A percentile compares a stretch with the other conserved stretches of the same genome.
Evolutionary conservation across 1,284 basidiomycete species (phyloP).

Genomic region (Polyporus tsugae): DNA sequence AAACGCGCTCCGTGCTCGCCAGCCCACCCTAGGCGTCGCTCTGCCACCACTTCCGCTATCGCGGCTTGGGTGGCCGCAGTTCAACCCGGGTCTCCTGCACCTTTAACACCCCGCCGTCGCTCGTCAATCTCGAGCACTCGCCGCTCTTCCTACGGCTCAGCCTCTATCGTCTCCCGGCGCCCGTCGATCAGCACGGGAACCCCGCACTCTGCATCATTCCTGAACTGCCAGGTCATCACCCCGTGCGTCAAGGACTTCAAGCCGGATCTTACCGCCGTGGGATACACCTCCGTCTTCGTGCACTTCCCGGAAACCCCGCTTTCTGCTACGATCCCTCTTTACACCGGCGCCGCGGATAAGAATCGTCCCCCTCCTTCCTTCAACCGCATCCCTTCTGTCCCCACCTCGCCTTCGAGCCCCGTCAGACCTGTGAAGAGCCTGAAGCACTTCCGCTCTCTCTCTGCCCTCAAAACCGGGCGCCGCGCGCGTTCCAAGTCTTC

Average conservation of each 20-base stretch:
- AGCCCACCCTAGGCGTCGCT: slow-evolving; percentile 38
- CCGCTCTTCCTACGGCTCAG: slow-evolving; percentile 40
- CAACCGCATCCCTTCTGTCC: slow-evolving; percentile 19
- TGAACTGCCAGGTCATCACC: slow-evolving; percentile 45
- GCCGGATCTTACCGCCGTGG: slow-evolving; percentile 62
- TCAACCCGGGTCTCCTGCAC: slow-evolving; percentile 72
- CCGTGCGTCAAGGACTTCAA: slow-evolving; percentile 52
- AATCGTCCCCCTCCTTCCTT: slow-evolving; percentile 24
- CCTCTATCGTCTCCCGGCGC: slow-evolving; percentile 42
- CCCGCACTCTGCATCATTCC: slow-evolving; percentile 48
- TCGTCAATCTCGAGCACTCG: slow-evolving; percentile 44
- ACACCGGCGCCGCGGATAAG: slow-evolving; percentile 22
- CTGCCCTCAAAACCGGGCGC: slow-evolving; percentile 35
- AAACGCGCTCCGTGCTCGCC: slow-evolving; percentile 45
- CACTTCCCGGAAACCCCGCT: slow-evolving; percentile 54
- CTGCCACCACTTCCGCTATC: slow-evolving; percentile 48
- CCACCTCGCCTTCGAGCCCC: slow-evolving; percentile 26
- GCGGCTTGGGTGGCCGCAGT: slow-evolving; percentile 66
- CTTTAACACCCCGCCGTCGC: slow-evolving; percentile 42
- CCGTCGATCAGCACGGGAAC: slow-evolving; percentile 43
- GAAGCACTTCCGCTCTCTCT: slow-evolving; percentile 42
- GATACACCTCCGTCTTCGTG: slow-evolving; percentile 72
- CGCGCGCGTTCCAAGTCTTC: slow-evolving; percentile 38
- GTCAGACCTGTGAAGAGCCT: slow-evolving; percentile 34
- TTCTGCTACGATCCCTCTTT: slow-evolving; percentile 33